Evolutionary conservation across 306 rosid species (phyloP).

Genomic region (Trifolium subterraneum): DNA sequence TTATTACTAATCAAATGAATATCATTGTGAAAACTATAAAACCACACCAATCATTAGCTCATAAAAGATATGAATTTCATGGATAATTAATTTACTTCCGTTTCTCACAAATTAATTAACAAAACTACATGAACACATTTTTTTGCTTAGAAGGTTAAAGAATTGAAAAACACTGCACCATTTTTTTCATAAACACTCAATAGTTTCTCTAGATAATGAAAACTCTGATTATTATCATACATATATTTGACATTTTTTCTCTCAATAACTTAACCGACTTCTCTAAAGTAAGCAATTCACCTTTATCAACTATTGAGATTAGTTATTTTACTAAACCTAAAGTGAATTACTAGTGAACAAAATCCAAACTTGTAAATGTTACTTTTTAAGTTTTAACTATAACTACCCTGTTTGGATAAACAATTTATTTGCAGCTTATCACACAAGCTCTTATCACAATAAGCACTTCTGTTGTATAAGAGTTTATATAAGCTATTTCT

Average conservation of each 20-base stretch:
- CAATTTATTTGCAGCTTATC: too few species aligned
- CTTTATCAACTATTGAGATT: not conserved
- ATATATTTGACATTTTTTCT: not conserved
- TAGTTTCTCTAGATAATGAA: not conserved
- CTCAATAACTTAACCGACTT: not conserved
- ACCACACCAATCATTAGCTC: constrained; percentile 28
- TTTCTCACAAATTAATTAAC: not conserved
- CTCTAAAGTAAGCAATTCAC: not conserved
- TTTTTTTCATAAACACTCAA: not conserved
- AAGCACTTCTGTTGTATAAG: too few species aligned
- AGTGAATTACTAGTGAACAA: not conserved
- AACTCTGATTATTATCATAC: not conserved
- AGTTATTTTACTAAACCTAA: not conserved
- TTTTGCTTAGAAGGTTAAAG: constrained; percentile 2
- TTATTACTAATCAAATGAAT: constrained; percentile 23
- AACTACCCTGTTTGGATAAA: too few species aligned
- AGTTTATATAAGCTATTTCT: too few species aligned
- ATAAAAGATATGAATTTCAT: not conserved
- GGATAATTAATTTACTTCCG: not conserved
- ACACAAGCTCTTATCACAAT: too few species aligned
- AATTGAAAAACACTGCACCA: not conserved
- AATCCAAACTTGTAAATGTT: not conserved
- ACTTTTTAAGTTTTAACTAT: too few species aligned
- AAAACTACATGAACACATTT: not conserved
- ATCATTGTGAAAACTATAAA: constrained; percentile 27